A percentile compares a stretch with the other conserved stretches of the same genome.
phyloP scores from a whole-genome alignment of 495 filamentous ascomycete genomes.

The Aspergillus egyptiacus region DNA sequence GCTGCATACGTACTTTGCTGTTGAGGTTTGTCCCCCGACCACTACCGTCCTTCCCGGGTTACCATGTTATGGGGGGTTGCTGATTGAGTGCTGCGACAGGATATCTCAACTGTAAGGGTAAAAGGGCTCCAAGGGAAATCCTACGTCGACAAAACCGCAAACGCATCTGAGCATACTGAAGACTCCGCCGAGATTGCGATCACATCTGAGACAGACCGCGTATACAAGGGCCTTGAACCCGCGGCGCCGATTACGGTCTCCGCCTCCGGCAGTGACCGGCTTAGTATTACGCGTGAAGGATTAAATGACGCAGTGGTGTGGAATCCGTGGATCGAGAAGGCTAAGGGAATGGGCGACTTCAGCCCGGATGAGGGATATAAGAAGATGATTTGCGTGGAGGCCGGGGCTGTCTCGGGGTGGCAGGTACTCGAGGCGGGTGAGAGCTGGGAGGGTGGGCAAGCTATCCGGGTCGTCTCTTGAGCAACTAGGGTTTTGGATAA shows the following conservation, averaged over 20 bases:
- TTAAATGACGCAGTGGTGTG: conserved; percentile 86
- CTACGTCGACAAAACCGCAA: conserved; percentile 78
- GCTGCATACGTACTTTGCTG: conserved; percentile 81
- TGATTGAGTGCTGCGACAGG: conserved; percentile 36
- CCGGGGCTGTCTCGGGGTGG: conserved; percentile 77
- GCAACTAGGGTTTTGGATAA: no score
- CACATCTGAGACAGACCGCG: conserved; percentile 74
- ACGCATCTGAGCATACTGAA: conserved; percentile 53
- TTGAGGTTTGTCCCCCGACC: conserved; percentile 54
- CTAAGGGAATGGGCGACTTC: conserved; percentile 78
- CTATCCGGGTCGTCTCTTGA: conserved; percentile 46
- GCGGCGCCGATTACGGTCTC: conserved; percentile 41
- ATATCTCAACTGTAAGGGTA: conserved; percentile 65
- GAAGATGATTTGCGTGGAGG: conserved; percentile 91
- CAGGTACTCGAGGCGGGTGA: conserved; percentile 79
- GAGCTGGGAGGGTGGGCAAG: conserved; percentile 84
- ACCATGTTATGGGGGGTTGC: no score
- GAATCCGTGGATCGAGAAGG: conserved; percentile 93
- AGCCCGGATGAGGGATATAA: conserved; percentile 81
- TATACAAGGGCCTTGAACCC: conserved; percentile 63
- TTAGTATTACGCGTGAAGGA: conserved; percentile 70
- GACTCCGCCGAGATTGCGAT: conserved; percentile 49
- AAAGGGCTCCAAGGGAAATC: conserved; percentile 63
- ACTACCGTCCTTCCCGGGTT: neutral
- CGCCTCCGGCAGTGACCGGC: conserved; percentile 59